These are phyloP conservation scores for Gaeumannomyces sp. DNA, from an alignment of 2,329 filamentous ascomycete genomes.

Conservation along the genomic window DNA sequence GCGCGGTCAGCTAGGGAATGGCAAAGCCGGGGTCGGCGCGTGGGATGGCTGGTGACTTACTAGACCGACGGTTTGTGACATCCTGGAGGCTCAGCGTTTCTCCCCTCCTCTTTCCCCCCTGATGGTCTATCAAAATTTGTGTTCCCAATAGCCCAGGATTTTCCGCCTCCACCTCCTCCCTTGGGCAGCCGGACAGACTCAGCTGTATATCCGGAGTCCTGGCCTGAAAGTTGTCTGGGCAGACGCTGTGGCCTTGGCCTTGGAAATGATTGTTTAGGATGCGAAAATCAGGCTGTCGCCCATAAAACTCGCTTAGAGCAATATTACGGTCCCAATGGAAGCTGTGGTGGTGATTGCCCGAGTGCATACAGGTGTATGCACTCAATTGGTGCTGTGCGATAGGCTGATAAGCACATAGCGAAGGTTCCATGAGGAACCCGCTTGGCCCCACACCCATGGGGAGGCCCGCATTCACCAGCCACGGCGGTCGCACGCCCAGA, in stretches of 20 bases:
- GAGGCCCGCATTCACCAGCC: background rate
- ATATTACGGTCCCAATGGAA: background rate
- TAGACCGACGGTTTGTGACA: conserved; percentile 75
- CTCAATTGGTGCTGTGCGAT: background rate
- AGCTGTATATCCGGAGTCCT: background rate
- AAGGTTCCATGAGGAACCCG: no score
- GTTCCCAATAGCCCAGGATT: background rate
- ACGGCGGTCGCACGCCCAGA: no score
- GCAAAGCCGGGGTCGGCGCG: background rate
- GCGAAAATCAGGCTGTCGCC: background rate
- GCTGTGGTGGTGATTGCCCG: no score
- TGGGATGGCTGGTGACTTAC: conserved; percentile 40
- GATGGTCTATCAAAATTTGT: background rate
- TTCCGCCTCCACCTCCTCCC: background rate
- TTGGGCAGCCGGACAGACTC: background rate
- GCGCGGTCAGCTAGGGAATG: background rate
- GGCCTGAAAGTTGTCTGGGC: background rate
- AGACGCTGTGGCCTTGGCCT: background rate
- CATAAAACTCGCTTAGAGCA: background rate
- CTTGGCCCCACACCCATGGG: background rate
- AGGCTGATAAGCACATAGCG: background rate
- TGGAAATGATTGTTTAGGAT: background rate
- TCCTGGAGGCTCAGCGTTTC: conserved; percentile 31
- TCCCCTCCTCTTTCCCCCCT: background rate
- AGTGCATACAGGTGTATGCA: background rate